Base-by-base conservation (phyloP, 306 rosid genomes). In the Aeschynomene evenia region DNA sequence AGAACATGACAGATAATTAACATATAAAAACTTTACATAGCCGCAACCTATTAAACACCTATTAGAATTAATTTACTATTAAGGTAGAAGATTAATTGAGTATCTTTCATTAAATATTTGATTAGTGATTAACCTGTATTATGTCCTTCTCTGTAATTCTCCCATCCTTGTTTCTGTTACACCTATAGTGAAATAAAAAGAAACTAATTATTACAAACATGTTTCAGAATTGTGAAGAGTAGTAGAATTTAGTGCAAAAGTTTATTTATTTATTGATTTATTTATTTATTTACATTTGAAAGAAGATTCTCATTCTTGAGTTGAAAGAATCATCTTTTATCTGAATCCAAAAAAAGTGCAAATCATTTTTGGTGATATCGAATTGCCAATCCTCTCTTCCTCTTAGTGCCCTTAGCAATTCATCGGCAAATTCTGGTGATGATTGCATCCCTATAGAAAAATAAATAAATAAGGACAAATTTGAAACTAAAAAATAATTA, bases 121-220 rank as follows among this genome's bases (percentile, higher is more conserved):
- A 20, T 12, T 39, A 40, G 0, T 40, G 5, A 45, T 71, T 65
- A 12, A 92, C 98, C 92, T 87, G 90, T 70, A 83, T 89, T 57
- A 89, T 74, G 37, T 92, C 95, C 15, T 55, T 73, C 55, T 84
- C 73, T 2, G 85, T 82, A 23, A 92, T 76, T 84, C 85, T 84
- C 66, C 96, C 95, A 70, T 89, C 89, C 88, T 82, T 83, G 80
- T 86, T 83, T 77, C 77, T 87, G 68, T 89, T 89, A 67, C 87
- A 92, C 85, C 98, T 92, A 69, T 11, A 62, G 49, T 45, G 51
- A 66, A 56, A 18, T 9, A 9, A 49, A 54, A 63, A 9, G 40
- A 5, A 34, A n/a, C n/a, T 34, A 37, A 60, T 16, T 78, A 62
- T 61, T 55, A 70, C 21, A 29, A 33, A 21, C 23, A 12, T 4